Evolutionary conservation across 2,329 filamentous ascomycete species (phyloP), one percentile per base, ranked within the genome.

Genomic region (Diaporthe citriasiana): DNA sequence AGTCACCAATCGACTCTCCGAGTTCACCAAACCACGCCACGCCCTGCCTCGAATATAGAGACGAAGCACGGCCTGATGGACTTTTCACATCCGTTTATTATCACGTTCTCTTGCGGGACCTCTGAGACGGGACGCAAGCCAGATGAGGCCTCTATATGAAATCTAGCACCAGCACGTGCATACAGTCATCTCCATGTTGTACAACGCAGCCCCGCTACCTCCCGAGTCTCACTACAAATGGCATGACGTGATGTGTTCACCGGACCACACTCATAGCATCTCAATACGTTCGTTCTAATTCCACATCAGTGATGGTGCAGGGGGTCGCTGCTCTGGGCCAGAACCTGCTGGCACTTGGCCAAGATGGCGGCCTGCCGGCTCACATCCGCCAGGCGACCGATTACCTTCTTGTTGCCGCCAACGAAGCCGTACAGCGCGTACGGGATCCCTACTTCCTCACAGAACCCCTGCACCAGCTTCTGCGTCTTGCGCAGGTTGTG

Each of bases 361-460:
- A 95, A 85, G 73, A 96, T 94, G 70, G 90, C 89, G 17, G 94
- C 93, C 84, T 97, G 95, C 79, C 92, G 92, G 35, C 93, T 92
- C 2, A 98, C 92, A 79, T 98, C 94, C 4, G 90, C 93, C 65
- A 98, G 86, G 57, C 91, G 88, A 22, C 93, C 88, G 78, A 98
- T 90, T 17, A 98, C 94, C 78, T 94, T 88, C 82, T 92, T 92
- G 82, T 97, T 98, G 8, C 95, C 93, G 77, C 95, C 91, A 25
- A 94, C 90, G 80, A 98, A 98, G 1, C 94, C 94, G 79, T 95
- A 95, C 70, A 97, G 87, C 8, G 94, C 93, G 80, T 98, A 98
- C 1, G 94, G 94, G 73, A 98, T 94, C 22, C 90, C 91, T 0
- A 94, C 94, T 35, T 97, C 95, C 60, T 90, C 86, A 79, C 95